These are phyloP conservation scores for Quercus tomentella DNA, from an alignment of 331 rosid species.

Conservation along the genomic window DNA sequence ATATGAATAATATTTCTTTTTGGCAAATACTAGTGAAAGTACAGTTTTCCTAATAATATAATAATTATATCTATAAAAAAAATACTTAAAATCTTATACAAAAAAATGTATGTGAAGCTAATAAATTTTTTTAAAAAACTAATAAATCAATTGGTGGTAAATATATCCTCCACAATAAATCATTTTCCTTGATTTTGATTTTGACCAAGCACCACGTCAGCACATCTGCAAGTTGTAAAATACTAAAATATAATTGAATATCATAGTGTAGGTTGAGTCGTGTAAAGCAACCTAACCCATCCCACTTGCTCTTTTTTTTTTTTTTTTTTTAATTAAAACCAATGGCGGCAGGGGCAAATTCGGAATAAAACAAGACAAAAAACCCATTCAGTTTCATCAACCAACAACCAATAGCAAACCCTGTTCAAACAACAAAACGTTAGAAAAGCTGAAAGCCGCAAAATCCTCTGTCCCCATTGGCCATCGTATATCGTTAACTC, in stretches of 20 bases:
- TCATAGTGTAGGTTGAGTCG: not conserved
- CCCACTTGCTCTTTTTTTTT: not conserved
- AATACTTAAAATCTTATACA: too few relatives aligned
- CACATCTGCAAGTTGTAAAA: not conserved
- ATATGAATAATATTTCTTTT: too few relatives aligned
- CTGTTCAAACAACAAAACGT: not conserved
- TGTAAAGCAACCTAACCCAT: constrained; percentile 17
- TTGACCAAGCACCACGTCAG: not conserved
- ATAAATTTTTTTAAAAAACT: too few relatives aligned
- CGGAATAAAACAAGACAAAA: not conserved
- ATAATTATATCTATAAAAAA: too few relatives aligned
- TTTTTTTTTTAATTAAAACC: not conserved
- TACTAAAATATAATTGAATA: constrained; percentile 17
- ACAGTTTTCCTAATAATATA: too few relatives aligned
- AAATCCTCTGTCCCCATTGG: constrained; percentile 8
- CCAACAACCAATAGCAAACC: not conserved
- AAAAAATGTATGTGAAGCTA: too few relatives aligned
- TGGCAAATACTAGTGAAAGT: too few relatives aligned
- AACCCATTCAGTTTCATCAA: not conserved
- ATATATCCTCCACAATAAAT: not conserved
- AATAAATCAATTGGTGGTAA: not conserved
- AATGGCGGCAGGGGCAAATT: not conserved
- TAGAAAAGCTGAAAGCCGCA: not conserved
- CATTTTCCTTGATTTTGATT: too few relatives aligned
- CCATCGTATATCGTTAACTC: not conserved